phyloP scores from a whole-genome alignment of 106 monocot genomes.

The Triglochin maritima region DNA sequence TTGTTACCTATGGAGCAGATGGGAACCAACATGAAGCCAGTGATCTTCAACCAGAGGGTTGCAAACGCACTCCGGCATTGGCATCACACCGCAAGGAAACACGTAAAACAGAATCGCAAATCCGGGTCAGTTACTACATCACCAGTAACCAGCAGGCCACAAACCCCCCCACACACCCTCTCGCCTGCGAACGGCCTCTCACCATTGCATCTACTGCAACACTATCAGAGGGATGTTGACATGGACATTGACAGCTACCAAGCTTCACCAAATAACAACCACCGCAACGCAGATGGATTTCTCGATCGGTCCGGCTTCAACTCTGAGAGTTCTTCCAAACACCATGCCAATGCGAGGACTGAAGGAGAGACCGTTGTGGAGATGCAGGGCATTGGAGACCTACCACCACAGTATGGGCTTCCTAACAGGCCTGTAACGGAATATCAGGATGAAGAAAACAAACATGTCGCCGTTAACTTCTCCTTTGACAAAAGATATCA shows the following conservation, averaged over 20 bases:
- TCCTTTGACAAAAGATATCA: conserved; percentile 12
- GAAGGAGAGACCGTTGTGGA: neutral
- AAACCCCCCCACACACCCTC: conserved; percentile 14
- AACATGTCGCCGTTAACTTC: neutral
- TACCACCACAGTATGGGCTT: too few relatives aligned
- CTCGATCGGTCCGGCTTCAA: neutral
- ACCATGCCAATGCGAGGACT: neutral
- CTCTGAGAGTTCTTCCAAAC: conserved; percentile 7
- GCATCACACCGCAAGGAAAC: conserved; percentile 24
- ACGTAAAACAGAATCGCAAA: conserved; percentile 22
- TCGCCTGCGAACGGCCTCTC: conserved; percentile 17
- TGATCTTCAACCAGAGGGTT: conserved; percentile 31
- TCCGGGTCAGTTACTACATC: conserved; percentile 16
- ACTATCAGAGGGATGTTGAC: conserved; percentile 11
- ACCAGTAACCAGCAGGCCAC: conserved; percentile 10
- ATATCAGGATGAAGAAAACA: neutral
- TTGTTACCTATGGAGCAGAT: conserved; percentile 12
- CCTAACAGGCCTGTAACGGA: neutral
- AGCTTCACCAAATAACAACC: conserved; percentile 9
- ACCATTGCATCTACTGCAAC: conserved; percentile 27
- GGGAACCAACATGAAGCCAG: conserved; percentile 34
- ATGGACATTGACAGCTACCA: conserved; percentile 7
- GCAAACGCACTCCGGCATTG: conserved; percentile 22
- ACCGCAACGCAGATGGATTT: conserved; percentile 1
- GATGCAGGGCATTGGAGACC: neutral